These are phyloP conservation scores for Halophytophthora batemanensis DNA, from an alignment of 352 stramenopile genomes.

Conservation along the genomic window DNA sequence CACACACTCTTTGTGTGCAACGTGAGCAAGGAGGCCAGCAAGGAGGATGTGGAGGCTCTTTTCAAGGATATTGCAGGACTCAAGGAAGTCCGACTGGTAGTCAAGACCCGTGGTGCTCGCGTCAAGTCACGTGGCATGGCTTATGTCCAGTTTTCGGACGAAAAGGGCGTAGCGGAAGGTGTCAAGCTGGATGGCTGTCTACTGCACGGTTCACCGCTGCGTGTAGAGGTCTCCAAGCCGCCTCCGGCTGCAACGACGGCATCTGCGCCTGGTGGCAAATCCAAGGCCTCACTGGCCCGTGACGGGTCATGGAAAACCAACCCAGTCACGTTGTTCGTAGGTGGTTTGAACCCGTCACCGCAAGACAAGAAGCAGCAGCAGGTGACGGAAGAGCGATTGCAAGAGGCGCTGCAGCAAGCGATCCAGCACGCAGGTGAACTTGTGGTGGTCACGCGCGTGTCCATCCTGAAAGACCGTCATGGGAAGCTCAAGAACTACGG, in stretches of 20 bases:
- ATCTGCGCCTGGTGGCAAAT: not conserved
- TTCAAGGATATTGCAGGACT: slow-evolving; percentile 47
- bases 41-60: slow-evolving; percentile 48
- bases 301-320: slow-evolving; percentile 46
- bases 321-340: slow-evolving; percentile 57
- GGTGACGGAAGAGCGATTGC: slow-evolving; percentile 35
- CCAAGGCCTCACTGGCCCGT: not conserved
- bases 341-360: slow-evolving; percentile 27
- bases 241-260: slow-evolving; percentile 16
- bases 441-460: slow-evolving; percentile 42
- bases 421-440: slow-evolving; percentile 27
- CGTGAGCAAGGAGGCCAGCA: slow-evolving; percentile 50
- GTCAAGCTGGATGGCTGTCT: slow-evolving; percentile 29
- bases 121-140: slow-evolving; percentile 73
- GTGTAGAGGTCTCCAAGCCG: slow-evolving; percentile 52
- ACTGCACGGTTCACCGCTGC: slow-evolving; percentile 38
- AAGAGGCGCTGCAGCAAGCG: slow-evolving; percentile 34
- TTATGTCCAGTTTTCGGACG: slow-evolving; percentile 64
- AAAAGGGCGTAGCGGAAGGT: slow-evolving; percentile 32
- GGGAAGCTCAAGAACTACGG: slow-evolving; percentile 67
- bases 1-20: slow-evolving; percentile 73
- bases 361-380: slow-evolving; percentile 26
- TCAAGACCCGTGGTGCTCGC: slow-evolving; percentile 54
- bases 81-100: slow-evolving; percentile 59
- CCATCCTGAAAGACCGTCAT: slow-evolving; percentile 55